A percentile compares a stretch with the other conserved stretches of the same genome.
Evolutionary conservation across 805 yeast genomes (phyloP).

Genomic region (Candida patagonica): DNA sequence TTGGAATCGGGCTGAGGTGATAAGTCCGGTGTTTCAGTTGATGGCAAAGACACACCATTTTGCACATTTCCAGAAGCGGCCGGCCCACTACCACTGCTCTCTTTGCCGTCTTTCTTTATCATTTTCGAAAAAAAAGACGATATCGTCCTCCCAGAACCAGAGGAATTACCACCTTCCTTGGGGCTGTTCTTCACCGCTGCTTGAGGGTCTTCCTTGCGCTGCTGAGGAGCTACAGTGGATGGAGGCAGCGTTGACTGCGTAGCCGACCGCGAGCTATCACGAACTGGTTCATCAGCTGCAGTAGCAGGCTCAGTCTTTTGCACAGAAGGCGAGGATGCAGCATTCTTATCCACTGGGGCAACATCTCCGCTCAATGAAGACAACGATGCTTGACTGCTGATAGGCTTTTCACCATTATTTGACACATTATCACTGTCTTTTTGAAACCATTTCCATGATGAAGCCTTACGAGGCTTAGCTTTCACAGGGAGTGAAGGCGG

Average conservation of each 20-base stretch:
- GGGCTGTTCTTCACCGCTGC: background rate
- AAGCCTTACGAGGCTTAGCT: conserved; percentile 5
- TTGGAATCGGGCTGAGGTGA: no score
- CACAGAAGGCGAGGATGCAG: background rate
- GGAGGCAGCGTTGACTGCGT: background rate
- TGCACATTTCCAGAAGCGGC: background rate
- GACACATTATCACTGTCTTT: conserved; percentile 4
- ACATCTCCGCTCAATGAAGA: background rate
- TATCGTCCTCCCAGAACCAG: background rate
- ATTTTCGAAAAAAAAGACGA: conserved; percentile 2
- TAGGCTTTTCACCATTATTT: no score
- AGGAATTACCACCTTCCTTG: background rate
- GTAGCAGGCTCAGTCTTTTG: background rate
- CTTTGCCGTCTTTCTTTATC: background rate
- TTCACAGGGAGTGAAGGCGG: background rate
- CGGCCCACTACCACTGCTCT: no score
- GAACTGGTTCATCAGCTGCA: background rate
- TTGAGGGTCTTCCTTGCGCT: background rate
- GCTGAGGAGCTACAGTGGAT: background rate
- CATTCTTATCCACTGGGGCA: background rate
- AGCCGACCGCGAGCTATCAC: no score
- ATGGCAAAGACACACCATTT: no score
- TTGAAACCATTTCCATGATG: conserved; percentile 13
- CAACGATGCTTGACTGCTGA: no score
- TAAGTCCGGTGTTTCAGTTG: no score